These are phyloP conservation scores for Fusarium nodosum DNA, from an alignment of 2,329 filamentous ascomycete genomes.

Conservation along the genomic window DNA sequence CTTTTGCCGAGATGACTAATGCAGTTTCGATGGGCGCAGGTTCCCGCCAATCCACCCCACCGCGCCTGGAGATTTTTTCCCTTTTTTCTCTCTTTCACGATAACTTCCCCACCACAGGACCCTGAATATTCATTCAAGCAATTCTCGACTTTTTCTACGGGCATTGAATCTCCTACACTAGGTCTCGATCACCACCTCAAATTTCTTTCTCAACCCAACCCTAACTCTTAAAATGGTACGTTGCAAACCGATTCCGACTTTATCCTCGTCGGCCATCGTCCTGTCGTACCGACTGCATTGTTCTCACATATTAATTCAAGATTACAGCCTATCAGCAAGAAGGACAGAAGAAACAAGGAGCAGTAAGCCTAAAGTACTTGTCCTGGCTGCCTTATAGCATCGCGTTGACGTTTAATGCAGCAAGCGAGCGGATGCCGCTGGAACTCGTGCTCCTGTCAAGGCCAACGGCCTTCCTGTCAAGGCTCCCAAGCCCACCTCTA, in stretches of 20 bases:
- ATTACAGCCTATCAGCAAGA: constrained; percentile 36
- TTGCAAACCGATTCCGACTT: not conserved
- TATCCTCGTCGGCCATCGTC: not conserved
- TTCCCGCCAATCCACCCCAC: not conserved
- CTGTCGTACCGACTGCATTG: not conserved
- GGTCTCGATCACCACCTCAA: not conserved
- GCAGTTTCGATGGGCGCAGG: constrained; percentile 3
- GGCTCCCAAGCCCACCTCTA: constrained; percentile 60
- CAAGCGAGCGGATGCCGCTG: constrained; percentile 67
- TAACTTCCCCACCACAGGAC: constrained; percentile 16
- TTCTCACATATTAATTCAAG: not conserved
- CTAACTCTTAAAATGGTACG: not conserved
- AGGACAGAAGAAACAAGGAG: constrained; percentile 36
- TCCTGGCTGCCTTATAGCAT: not conserved
- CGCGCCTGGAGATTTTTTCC: constrained; percentile 23
- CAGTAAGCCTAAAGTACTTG: not conserved
- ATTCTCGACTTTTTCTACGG: not conserved
- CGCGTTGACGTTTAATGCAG: not conserved
- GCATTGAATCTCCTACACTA: not conserved
- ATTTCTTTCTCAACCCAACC: not conserved
- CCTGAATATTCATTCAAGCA: constrained; percentile 14
- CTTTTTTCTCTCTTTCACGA: constrained; percentile 18
- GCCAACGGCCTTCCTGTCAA: constrained; percentile 69
- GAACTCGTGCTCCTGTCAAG: constrained; percentile 67
- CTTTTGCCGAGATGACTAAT: constrained; percentile 10